A percentile compares a stretch with the other conserved stretches of the same genome.
phyloP scores from a whole-genome alignment of 495 filamentous ascomycete genomes.

The Chlorociboria aeruginascens region DNA sequence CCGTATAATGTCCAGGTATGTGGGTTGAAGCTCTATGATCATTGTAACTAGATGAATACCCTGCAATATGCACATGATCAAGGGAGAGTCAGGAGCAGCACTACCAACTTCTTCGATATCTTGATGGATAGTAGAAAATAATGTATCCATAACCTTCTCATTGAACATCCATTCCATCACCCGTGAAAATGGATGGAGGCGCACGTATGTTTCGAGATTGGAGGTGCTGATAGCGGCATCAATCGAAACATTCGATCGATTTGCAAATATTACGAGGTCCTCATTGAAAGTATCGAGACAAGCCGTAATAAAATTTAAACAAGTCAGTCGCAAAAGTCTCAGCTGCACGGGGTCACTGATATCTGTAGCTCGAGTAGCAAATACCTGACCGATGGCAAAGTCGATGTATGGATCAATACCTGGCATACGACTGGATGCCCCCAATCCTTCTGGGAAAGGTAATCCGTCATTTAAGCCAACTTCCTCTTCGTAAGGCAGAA shows the following conservation, averaged over 20 bases:
- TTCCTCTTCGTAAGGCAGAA: constrained; percentile 46
- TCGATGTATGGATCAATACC: constrained; percentile 90
- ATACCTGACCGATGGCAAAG: constrained; percentile 66
- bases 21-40: constrained; percentile 76
- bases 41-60: constrained; percentile 71
- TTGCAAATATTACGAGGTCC: constrained; percentile 71
- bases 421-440: constrained; percentile 62
- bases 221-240: constrained; percentile 61
- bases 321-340: constrained; percentile 60
- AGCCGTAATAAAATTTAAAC: constrained; percentile 62
- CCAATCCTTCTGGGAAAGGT: constrained; percentile 81
- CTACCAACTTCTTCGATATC: constrained; percentile 53
- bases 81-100: constrained; percentile 56
- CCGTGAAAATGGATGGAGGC: constrained; percentile 80
- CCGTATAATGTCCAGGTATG: constrained; percentile 77
- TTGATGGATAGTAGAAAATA: constrained; percentile 68
- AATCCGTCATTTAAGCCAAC: constrained; percentile 55
- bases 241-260: constrained; percentile 55
- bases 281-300: constrained; percentile 85
- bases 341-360: constrained; percentile 47
- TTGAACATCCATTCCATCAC: constrained; percentile 98
- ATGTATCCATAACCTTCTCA: constrained; percentile 65
- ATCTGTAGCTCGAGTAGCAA: constrained; percentile 48
- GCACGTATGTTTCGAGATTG: constrained; percentile 62
- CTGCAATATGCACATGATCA: constrained; percentile 59